These are phyloP conservation scores for Globisporangium paddicum DNA, from an alignment of 352 stramenopile genomes.

Conservation along the genomic window DNA sequence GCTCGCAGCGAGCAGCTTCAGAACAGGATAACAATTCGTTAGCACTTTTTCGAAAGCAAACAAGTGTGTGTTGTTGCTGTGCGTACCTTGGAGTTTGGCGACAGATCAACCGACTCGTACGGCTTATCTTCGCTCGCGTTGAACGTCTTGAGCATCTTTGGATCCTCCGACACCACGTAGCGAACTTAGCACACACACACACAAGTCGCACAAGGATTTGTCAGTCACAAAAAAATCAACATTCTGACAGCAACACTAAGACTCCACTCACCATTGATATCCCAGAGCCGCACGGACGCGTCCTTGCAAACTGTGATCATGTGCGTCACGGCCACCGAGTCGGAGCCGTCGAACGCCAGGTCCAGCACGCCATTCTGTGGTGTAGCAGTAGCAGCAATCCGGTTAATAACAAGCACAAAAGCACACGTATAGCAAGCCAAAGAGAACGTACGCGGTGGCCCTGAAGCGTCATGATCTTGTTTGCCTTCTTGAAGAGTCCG, in stretches of 20 bases:
- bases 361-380: conserved; percentile 67
- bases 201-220: not conserved
- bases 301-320: conserved; percentile 80
- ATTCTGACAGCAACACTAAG: not conserved
- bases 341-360: conserved; percentile 71
- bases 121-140: conserved; percentile 44
- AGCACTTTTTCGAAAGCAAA: not conserved
- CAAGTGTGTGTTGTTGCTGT: not conserved
- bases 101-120: conserved; percentile 59
- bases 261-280: conserved; percentile 62
- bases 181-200: conserved; percentile 31
- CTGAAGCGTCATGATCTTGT: conserved; percentile 83
- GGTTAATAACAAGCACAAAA: not conserved
- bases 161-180: conserved; percentile 75
- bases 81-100: conserved; percentile 60
- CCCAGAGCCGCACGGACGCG: conserved; percentile 66
- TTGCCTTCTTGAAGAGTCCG: conserved; percentile 72
- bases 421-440: not conserved
- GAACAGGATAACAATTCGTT: not conserved
- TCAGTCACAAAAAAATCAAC: not conserved
- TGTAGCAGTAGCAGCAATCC: not conserved
- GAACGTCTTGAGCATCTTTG: conserved; percentile 62
- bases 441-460: conserved; percentile 62
- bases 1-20: conserved; percentile 51
- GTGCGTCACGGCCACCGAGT: conserved; percentile 60